phyloP scores from a whole-genome alignment of 768 basidiomycete species.

The Serendipita vermifera region DNA sequence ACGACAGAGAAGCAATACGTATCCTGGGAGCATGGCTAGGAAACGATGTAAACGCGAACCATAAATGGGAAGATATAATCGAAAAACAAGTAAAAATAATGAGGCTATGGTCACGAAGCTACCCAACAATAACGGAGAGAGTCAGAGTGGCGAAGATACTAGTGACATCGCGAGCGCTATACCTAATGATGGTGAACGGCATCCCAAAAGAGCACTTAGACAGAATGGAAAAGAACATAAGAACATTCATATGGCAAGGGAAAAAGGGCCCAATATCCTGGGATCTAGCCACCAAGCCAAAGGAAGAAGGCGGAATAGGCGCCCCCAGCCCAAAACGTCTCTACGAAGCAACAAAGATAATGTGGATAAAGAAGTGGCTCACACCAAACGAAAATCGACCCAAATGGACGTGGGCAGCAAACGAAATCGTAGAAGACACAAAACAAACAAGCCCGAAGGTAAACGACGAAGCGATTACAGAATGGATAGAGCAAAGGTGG shows the following conservation, averaged over 20 bases:
- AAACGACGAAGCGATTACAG: not conserved
- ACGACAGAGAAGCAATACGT: conserved; percentile 13
- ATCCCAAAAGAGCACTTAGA: not conserved
- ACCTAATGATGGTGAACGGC: not conserved
- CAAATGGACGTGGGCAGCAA: not conserved
- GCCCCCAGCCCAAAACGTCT: not conserved
- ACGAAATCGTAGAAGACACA: not conserved
- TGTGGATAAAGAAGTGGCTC: not conserved
- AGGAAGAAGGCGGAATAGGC: not conserved
- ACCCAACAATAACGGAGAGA: not conserved
- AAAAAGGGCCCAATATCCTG: not conserved
- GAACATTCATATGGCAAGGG: not conserved
- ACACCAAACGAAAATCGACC: not conserved
- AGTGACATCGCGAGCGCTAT: not conserved
- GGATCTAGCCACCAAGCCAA: not conserved
- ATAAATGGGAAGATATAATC: conserved; percentile 10
- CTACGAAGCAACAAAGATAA: not conserved
- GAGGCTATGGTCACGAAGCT: conserved; percentile 1
- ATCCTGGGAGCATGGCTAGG: conserved; percentile 17
- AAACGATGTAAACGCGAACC: conserved; percentile 11
- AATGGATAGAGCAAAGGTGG: not conserved
- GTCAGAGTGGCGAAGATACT: not conserved
- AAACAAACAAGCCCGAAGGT: not conserved
- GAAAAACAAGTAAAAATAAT: conserved; percentile 12
- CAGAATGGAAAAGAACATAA: not conserved